Conservation (phyloP, 331 rosid species). For the Stylosanthes scabra region DNA sequence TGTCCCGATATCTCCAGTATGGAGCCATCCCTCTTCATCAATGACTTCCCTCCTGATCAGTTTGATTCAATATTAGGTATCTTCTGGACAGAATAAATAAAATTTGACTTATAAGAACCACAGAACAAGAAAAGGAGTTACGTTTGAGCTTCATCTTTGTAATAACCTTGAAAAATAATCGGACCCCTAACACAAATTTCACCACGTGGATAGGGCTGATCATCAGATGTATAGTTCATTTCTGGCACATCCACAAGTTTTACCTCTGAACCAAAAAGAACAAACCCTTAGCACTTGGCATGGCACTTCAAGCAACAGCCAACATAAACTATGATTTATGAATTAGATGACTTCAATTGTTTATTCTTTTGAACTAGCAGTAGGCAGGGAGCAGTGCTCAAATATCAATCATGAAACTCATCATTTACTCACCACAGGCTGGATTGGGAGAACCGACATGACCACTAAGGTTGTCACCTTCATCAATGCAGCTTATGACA, state of each 20-base stretch:
- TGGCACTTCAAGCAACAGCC: conserved; percentile 25
- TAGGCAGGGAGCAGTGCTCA: not conserved
- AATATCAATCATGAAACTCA: conserved; percentile 19
- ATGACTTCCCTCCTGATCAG: conserved; percentile 86
- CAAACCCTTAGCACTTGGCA: conserved; percentile 36
- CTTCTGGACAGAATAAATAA: conserved; percentile 19
- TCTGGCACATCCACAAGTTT: conserved; percentile 97
- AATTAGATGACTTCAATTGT: conserved; percentile 9
- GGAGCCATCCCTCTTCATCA: conserved; percentile 97
- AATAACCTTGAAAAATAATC: conserved; percentile 79
- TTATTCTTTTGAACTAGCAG: conserved; percentile 27
- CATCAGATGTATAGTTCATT: conserved; percentile 93
- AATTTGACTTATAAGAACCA: conserved; percentile 33
- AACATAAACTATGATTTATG: not conserved
- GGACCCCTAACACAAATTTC: conserved; percentile 99
- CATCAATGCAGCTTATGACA: conserved; percentile 75
- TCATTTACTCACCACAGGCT: conserved; percentile 86
- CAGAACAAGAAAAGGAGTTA: conserved; percentile 48
- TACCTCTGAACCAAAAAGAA: conserved; percentile 72
- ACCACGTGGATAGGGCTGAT: conserved; percentile 93
- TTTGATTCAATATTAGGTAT: conserved; percentile 34
- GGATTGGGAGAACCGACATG: conserved; percentile 97
- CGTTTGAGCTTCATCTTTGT: conserved; percentile 96
- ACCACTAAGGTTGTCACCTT: conserved; percentile 70
- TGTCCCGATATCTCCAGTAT: conserved; percentile 92